Percentiles rank a stretch among this genome's conserved stretches.
Evolutionary conservation across 1,284 basidiomycete species (phyloP).

Genomic region (Marasmius fiardii): DNA sequence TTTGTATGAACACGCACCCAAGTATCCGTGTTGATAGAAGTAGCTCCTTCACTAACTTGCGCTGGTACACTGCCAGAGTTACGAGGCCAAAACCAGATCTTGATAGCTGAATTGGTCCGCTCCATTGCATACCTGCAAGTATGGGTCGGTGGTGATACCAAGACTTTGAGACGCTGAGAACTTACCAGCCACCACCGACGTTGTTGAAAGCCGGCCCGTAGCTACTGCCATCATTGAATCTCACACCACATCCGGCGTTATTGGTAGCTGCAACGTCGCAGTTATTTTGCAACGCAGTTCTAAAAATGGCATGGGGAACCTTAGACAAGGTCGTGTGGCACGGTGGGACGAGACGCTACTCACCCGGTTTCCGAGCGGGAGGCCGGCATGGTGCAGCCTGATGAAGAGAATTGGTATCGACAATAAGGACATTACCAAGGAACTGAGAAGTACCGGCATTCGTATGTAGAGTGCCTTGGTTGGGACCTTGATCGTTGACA

Average conservation of each 20-base stretch:
- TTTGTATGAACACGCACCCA: conserved; percentile 35
- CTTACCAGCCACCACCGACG: conserved; percentile 59
- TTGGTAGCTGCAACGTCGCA: conserved; percentile 54
- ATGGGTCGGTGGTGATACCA: too few relatives aligned
- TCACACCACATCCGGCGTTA: conserved; percentile 69
- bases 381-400: conserved; percentile 60
- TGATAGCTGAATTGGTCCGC: conserved; percentile 44
- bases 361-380: conserved; percentile 49
- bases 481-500: conserved; percentile 53
- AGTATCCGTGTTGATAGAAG: conserved; percentile 38
- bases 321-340: conserved; percentile 6
- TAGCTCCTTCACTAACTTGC: conserved; percentile 38
- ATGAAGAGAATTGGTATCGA: not conserved
- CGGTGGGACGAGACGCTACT: conserved; percentile 18
- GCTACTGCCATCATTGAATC: conserved; percentile 37
- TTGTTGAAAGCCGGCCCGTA: conserved; percentile 62
- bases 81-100: conserved; percentile 60
- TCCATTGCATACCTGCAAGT: conserved; percentile 47
- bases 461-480: conserved; percentile 66
- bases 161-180: too few relatives aligned
- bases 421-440: not conserved
- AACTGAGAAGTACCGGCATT: conserved; percentile 31
- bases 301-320: conserved; percentile 17
- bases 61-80: conserved; percentile 36
- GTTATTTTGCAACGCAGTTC: conserved; percentile 34